Conservation (phyloP, 2,329 filamentous ascomycete species). For the Penicillium frequentans region DNA sequence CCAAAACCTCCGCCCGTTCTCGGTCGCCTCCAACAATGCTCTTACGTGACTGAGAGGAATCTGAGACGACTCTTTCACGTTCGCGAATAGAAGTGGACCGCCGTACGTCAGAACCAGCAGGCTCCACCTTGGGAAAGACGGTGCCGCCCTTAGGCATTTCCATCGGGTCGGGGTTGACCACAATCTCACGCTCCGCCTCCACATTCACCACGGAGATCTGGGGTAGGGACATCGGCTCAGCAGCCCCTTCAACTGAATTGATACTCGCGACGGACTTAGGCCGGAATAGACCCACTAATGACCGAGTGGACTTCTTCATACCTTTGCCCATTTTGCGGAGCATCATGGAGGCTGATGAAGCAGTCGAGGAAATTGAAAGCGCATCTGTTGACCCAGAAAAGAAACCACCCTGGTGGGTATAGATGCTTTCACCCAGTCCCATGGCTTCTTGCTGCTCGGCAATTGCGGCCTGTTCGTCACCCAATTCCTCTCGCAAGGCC, state of each 20-base stretch:
- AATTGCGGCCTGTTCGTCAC: conserved; percentile 88
- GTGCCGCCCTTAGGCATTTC: conserved; percentile 70
- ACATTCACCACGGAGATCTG: conserved; percentile 93
- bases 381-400: conserved; percentile 95
- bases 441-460: conserved; percentile 88
- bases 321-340: conserved; percentile 97
- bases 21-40: conserved; percentile 89
- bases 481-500: conserved; percentile 65
- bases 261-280: conserved; percentile 88
- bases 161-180: conserved; percentile 66
- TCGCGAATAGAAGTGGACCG: conserved; percentile 32
- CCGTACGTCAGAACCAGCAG: conserved; percentile 68
- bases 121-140: conserved; percentile 80
- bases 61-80: conserved; percentile 31
- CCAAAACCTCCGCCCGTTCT: conserved; percentile 87
- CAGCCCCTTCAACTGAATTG: conserved; percentile 60
- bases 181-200: conserved; percentile 83
- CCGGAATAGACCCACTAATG: conserved; percentile 88
- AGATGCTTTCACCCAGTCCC: conserved; percentile 90
- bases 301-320: conserved; percentile 92
- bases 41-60: conserved; percentile 63
- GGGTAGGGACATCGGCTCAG: conserved; percentile 62
- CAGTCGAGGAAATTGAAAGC: conserved; percentile 56
- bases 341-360: conserved; percentile 52
- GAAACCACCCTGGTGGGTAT: conserved; percentile 77